A percentile compares a stretch with the other conserved stretches of the same genome.
Conservation (phyloP, 139 green algal species). For the Auxenochlorella pyrenoidosa region DNA sequence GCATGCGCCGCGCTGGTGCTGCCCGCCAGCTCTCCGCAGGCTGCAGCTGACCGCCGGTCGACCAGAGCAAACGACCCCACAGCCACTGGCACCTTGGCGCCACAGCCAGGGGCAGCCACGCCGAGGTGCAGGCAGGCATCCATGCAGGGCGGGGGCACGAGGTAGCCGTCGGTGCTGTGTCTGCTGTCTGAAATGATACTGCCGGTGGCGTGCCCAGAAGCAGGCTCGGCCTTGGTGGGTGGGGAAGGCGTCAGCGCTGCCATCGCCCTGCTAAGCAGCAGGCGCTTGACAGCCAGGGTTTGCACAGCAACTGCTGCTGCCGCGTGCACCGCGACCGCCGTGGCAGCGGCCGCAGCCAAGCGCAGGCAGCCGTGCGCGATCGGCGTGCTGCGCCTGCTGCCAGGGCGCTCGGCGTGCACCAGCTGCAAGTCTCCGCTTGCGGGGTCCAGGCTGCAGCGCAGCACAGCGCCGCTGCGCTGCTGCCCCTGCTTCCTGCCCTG, state of each 20-base stretch:
- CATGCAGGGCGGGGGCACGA: constrained; percentile 49
- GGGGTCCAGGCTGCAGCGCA: constrained; percentile 31
- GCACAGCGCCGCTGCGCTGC: not conserved
- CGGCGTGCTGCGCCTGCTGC: not conserved
- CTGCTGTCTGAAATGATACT: not conserved
- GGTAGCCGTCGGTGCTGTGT: constrained; percentile 34
- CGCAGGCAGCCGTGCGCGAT: constrained; percentile 7
- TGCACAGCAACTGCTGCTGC: constrained; percentile 2
- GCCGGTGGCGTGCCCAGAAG: constrained; percentile 18
- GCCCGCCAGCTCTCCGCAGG: constrained; percentile 15
- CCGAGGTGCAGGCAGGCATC: constrained; percentile 62
- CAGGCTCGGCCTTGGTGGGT: not conserved
- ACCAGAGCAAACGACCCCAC: constrained; percentile 34
- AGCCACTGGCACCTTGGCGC: constrained; percentile 48
- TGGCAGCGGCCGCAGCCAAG: not conserved
- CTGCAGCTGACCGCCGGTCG: not conserved
- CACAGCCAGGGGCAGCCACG: constrained; percentile 34
- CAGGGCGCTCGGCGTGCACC: not conserved
- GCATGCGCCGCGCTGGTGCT: constrained; percentile 31
- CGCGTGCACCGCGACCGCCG: not conserved
- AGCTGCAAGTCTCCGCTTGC: constrained; percentile 27
- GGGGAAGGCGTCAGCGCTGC: not conserved
- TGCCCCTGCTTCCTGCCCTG: not conserved
- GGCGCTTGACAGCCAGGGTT: not conserved
- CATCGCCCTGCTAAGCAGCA: not conserved